Evolutionary conservation across 2,329 filamentous ascomycete species (phyloP).

Genomic region (Pseudocercospora vitis): DNA sequence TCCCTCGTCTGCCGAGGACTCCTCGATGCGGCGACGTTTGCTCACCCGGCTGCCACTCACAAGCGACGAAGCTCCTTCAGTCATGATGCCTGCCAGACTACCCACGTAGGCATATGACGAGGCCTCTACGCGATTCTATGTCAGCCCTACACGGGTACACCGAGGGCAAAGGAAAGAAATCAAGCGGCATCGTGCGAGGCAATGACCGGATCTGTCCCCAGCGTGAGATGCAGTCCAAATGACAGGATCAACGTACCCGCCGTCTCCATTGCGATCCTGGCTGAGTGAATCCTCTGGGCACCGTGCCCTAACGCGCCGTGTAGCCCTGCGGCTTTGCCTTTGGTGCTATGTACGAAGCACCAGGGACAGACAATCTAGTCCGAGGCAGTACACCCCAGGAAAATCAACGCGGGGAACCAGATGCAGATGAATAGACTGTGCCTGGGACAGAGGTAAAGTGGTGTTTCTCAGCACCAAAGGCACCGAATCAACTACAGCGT

Average conservation of each 20-base stretch:
- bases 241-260: constrained; percentile 11
- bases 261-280: constrained; percentile 12
- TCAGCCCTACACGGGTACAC: constrained; percentile 7
- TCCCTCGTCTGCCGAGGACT: constrained; percentile 1
- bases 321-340: neutral
- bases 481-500: neutral
- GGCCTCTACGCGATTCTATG: constrained; percentile 9
- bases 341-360: neutral
- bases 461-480: constrained; percentile 1
- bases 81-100: constrained; percentile 14
- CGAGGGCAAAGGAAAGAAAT: constrained; percentile 3
- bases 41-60: constrained; percentile 1
- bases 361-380: neutral
- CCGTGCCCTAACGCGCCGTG: constrained; percentile 1
- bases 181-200: constrained; percentile 2
- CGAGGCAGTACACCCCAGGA: neutral
- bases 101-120: constrained; percentile 10
- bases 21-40: constrained; percentile 17
- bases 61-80: constrained; percentile 2
- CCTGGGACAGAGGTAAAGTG: neutral
- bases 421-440: neutral
- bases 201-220: neutral
- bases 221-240: neutral
- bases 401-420: neutral
- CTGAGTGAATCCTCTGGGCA: constrained; percentile 6